A percentile compares a stretch with the other conserved stretches of the same genome.
Conservation (phyloP, 768 basidiomycete genomes). For the Holtermannia corniformis region DNA sequence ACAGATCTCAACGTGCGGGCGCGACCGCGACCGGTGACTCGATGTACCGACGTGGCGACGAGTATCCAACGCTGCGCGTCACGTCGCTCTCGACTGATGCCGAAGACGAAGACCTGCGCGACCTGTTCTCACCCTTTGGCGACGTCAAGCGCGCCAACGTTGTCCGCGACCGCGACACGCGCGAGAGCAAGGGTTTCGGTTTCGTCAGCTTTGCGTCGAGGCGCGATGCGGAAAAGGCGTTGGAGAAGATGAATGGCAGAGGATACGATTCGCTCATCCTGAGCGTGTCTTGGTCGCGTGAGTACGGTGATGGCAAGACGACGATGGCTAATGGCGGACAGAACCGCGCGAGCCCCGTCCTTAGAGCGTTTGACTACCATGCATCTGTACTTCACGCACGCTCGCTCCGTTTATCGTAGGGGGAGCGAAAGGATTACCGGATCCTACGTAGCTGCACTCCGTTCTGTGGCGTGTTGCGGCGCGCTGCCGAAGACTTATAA, state of each 20-base stretch:
- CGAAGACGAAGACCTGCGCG: constrained; percentile 84
- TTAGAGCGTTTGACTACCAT: too few species aligned
- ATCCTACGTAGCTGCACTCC: too few species aligned
- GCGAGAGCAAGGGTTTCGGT: constrained; percentile 90
- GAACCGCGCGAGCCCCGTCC: background rate
- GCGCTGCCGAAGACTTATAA: too few species aligned
- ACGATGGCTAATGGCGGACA: background rate
- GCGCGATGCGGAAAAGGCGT: constrained; percentile 69
- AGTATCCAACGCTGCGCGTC: constrained; percentile 90
- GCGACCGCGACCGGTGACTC: constrained; percentile 60
- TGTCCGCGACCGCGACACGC: constrained; percentile 87
- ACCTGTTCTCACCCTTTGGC: constrained; percentile 78
- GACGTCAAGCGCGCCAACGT: constrained; percentile 83
- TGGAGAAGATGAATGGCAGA: constrained; percentile 82
- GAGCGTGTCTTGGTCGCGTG: constrained; percentile 55
- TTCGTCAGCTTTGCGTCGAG: constrained; percentile 91
- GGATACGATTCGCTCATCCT: constrained; percentile 80
- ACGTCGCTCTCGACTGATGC: constrained; percentile 96
- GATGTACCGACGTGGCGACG: constrained; percentile 70
- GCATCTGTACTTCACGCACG: background rate
- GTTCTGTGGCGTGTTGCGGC: too few species aligned
- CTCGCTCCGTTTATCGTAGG: background rate
- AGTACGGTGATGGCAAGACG: constrained; percentile 6
- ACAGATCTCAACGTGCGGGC: constrained; percentile 60
- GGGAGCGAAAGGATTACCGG: background rate